A percentile compares a stretch with the other conserved stretches of the same genome.
Evolutionary conservation across 2,329 filamentous ascomycete genomes (phyloP).

Genomic region (Byssoonygena ceratinophila): DNA sequence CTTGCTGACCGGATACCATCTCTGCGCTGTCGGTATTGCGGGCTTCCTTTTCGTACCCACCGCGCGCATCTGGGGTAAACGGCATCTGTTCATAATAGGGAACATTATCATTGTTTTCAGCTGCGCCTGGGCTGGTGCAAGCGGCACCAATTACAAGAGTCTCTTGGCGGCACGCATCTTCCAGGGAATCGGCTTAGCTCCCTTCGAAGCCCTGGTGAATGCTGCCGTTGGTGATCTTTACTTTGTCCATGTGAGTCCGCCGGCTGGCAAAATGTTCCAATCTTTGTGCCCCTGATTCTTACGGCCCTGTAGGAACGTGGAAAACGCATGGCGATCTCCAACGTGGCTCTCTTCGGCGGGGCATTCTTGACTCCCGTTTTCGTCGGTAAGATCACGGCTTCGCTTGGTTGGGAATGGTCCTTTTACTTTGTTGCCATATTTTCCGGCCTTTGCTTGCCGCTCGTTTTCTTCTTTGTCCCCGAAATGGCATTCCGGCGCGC

Average conservation of each 20-base stretch:
- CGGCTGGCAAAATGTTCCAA: no score
- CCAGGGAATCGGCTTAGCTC: constrained; percentile 76
- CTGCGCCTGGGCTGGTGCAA: constrained; percentile 66
- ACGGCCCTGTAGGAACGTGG: constrained; percentile 51
- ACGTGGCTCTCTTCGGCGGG: constrained; percentile 59
- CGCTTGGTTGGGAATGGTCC: constrained; percentile 72
- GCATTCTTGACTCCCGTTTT: constrained; percentile 77
- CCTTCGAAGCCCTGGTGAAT: constrained; percentile 84
- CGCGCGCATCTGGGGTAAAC: constrained; percentile 83
- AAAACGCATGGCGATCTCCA: constrained; percentile 72
- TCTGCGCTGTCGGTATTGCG: constrained; percentile 69
- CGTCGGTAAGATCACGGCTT: constrained; percentile 70
- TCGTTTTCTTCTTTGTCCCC: constrained; percentile 68
- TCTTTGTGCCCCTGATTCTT: no score
- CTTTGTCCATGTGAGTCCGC: constrained; percentile 67
- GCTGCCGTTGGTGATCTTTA: constrained; percentile 82
- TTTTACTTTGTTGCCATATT: constrained; percentile 88
- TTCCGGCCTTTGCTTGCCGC: constrained; percentile 55
- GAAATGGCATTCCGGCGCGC: constrained; percentile 71
- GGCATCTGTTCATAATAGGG: constrained; percentile 74
- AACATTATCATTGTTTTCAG: constrained; percentile 61
- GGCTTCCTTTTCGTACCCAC: constrained; percentile 80
- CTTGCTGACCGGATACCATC: constrained; percentile 74
- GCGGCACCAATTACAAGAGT: constrained; percentile 56
- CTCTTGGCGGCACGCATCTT: constrained; percentile 69